Base-by-base conservation (phyloP, 176 grass and related monocot species). In the Guadua angustifolia region DNA sequence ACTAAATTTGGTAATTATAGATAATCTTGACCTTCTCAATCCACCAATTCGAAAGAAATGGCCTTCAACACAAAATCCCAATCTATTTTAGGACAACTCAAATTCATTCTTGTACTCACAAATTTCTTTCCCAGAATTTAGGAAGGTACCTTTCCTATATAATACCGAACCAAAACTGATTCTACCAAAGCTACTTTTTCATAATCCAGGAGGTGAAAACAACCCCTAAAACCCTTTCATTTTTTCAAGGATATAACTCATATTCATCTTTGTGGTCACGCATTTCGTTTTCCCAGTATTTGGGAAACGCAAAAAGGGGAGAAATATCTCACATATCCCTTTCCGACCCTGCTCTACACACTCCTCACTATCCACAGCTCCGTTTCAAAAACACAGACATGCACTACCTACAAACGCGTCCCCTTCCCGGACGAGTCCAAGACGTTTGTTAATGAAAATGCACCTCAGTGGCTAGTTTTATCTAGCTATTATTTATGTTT, bases 391-490 rank as follows among this genome's bases (percentile, higher is more conserved):
- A 32, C 84, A 6, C 1, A 14, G 71, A 11, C 39, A n/a, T n/a
- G n/a, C n/a, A 19, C 7, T 16, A 59, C 12, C 73, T 8, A 35
- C 73, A 16, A 18, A 19, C 36, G 43, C 57, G 75, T 88, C 80
- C 17, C 81, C 57, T 11, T 47, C 46, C 40, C 19, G 66, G 66
- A 65, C 74, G 38, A 35, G 10, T 44, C 79, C 85, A 61, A 25
- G 26, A 51, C 52, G 51, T 21, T 51, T 53, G 47, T 18, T 61
- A 71, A 73, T 35, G 25, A n/a, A 77, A 47, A 16, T 35, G 32
- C 29, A 29, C 39, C 7, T 0, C 12, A 7, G 10, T 52, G 19
- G 26, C 44, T 12, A 15, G 13, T 44, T 45, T 14, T 7, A 46
- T 3, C 56, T 18, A 43, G 18, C 61, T 60, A 12, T 60, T 25